phyloP scores from a whole-genome alignment of 176 grass and related monocot species.

The Tillandsia fasciculata region DNA sequence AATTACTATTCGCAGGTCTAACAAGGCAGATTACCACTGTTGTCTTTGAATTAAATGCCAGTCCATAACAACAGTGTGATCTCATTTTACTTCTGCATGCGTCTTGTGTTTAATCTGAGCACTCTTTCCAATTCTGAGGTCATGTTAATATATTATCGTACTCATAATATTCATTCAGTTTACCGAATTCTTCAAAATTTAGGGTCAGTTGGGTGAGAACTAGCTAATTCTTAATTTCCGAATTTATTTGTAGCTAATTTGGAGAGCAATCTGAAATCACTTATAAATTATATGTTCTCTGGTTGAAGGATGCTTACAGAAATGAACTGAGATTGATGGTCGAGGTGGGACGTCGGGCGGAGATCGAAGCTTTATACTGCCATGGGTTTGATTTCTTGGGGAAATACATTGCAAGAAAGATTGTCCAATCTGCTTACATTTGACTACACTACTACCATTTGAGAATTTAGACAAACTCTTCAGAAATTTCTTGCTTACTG shows the following conservation, averaged over 20 bases:
- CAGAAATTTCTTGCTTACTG: background rate
- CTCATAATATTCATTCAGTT: too few relatives aligned
- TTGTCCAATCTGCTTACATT: constrained; percentile 87
- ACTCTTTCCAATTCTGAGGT: too few relatives aligned
- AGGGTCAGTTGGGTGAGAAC: background rate
- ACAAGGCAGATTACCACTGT: background rate
- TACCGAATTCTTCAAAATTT: too few relatives aligned
- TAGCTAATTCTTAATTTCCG: background rate
- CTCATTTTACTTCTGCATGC: too few relatives aligned
- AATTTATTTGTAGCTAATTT: constrained; percentile 1
- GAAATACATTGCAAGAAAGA: constrained; percentile 71
- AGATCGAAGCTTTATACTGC: constrained; percentile 83
- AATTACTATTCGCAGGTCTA: background rate
- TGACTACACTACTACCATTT: constrained; percentile 18
- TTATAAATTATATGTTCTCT: background rate
- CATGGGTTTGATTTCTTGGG: constrained; percentile 82
- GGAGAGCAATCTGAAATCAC: background rate
- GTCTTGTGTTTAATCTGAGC: too few relatives aligned
- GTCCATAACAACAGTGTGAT: too few relatives aligned
- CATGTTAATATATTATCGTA: too few relatives aligned
- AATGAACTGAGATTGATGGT: constrained; percentile 64
- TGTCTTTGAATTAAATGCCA: background rate
- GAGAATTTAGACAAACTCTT: background rate
- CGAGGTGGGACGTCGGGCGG: constrained; percentile 46
- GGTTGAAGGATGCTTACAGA: constrained; percentile 47